Evolutionary conservation across 2,329 filamentous ascomycete genomes (phyloP), one percentile per base, ranked within the genome.

Genomic region (Arachnomyces sp.): DNA sequence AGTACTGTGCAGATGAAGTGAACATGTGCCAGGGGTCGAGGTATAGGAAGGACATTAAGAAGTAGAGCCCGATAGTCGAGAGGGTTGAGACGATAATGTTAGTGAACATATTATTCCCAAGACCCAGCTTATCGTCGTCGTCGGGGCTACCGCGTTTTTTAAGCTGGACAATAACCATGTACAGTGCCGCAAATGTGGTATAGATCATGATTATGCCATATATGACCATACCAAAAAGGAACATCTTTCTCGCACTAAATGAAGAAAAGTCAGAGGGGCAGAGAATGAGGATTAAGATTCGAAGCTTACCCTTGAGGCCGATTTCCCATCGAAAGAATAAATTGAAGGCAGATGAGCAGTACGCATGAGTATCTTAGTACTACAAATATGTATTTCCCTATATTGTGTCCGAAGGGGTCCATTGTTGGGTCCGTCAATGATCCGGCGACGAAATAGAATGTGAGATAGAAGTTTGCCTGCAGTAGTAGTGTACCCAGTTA

Each of bases 1-100:
- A 95, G 71, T 98, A 98, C 61, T 95, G 89, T 1, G 74, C 78
- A 0, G 86, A 81, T 0, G 83, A 90, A 9, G 92, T 98, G 67
- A 98, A 84, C 85, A 98, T 92, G 71, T 98, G 92, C 92, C 92
- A 98, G 0, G 92, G 92, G 53, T 98, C 93, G 34, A 98, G 78
- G 66, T 98, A 98, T 45, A 98, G 68, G 68, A 98, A 87, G 16
- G 84, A 92, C 82, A 94, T 95, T 66, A 95, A 64, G 69, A 98
- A 92, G 73, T 96, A 98, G 30, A 98, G 73, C 1, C 93, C 92
- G 31, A 95, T 68, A 0, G 92, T 98, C 2, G 87, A 93, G 3
- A 83, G 71, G n/a, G 84, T 82, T 5, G 85, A 92, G 37, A 98
- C 80, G 56, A 96, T 86, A 46, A 98, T 75, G 64, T 96, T 96